Evolutionary conservation across 495 filamentous ascomycete species (phyloP).

Genomic region (Neurospora hispaniola): DNA sequence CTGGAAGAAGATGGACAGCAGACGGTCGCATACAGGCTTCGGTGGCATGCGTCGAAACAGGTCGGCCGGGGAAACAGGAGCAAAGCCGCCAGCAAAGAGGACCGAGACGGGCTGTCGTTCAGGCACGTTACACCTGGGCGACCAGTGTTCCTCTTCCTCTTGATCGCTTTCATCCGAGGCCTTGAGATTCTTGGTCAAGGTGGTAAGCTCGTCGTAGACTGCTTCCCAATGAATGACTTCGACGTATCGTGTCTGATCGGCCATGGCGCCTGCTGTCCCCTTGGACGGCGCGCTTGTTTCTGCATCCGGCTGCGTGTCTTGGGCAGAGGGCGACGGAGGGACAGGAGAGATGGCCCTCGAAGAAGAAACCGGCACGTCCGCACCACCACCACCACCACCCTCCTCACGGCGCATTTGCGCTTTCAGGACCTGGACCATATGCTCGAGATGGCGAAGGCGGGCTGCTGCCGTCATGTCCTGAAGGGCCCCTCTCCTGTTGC

Average conservation of each 20-base stretch:
- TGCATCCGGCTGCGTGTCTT: not conserved
- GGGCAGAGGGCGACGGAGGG: not conserved
- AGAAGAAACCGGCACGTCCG: not conserved
- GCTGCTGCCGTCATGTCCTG: not conserved
- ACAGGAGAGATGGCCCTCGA: not conserved
- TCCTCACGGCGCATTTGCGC: constrained; percentile 13
- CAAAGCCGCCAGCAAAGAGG: constrained; percentile 31
- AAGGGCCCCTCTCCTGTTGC: not conserved
- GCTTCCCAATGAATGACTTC: constrained; percentile 41
- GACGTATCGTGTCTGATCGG: constrained; percentile 36
- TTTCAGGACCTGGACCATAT: constrained; percentile 38
- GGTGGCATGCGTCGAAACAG: constrained; percentile 32
- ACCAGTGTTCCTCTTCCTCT: constrained; percentile 15
- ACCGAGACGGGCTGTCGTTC: constrained; percentile 19
- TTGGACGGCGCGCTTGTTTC: not conserved
- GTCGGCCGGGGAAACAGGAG: constrained; percentile 25
- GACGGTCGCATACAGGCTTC: constrained; percentile 30
- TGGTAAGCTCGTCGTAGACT: constrained; percentile 36
- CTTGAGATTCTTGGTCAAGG: constrained; percentile 13
- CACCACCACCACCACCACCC: not conserved
- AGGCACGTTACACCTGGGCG: constrained; percentile 8
- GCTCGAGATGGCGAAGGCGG: constrained; percentile 41
- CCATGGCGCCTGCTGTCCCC: constrained; percentile 19
- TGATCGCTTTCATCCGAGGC: constrained; percentile 8
- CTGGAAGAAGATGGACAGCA: constrained; percentile 37